Conservation (phyloP, 2,329 filamentous ascomycete genomes). For the Ascocoryne sarcoides region DNA sequence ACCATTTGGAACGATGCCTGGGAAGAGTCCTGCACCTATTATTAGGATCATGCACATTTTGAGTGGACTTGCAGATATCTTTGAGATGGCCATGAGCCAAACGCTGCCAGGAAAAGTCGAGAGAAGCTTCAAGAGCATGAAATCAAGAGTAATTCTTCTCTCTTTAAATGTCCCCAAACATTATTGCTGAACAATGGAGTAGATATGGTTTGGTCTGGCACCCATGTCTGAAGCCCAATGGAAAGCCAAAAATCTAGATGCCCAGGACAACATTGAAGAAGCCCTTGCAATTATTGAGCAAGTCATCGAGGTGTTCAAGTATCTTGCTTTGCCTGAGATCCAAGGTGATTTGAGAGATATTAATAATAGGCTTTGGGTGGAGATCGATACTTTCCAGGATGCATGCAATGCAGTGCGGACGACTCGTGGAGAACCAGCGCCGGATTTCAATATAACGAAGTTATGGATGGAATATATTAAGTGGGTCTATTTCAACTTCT, state of each 20-base stretch:
- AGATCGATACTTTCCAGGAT: constrained; percentile 20
- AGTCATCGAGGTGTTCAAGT: constrained; percentile 17
- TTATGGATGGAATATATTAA: constrained; percentile 18
- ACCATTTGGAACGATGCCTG: constrained; percentile 5
- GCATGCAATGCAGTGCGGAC: constrained; percentile 10
- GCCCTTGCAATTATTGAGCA: constrained; percentile 16
- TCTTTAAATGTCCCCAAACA: neutral
- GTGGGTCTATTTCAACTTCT: constrained; percentile 4
- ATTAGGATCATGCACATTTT: constrained; percentile 12
- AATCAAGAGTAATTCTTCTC: constrained; percentile 9
- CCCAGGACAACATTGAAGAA: constrained; percentile 19
- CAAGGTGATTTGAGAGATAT: constrained; percentile 15
- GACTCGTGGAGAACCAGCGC: constrained; percentile 7
- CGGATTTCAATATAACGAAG: constrained; percentile 13
- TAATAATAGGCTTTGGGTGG: constrained; percentile 16
- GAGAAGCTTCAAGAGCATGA: constrained; percentile 14
- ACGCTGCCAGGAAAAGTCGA: constrained; percentile 5
- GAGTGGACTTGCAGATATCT: constrained; percentile 11
- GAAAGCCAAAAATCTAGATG: constrained; percentile 16
- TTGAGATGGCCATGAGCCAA: constrained; percentile 3
- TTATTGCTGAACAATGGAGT: neutral
- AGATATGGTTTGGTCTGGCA: constrained; percentile 19
- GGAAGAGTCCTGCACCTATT: constrained; percentile 10
- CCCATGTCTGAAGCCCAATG: constrained; percentile 17
- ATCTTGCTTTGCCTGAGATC: constrained; percentile 12